These are phyloP conservation scores for Russula olivacea DNA, from an alignment of 768 basidiomycete species.

Conservation along the genomic window DNA sequence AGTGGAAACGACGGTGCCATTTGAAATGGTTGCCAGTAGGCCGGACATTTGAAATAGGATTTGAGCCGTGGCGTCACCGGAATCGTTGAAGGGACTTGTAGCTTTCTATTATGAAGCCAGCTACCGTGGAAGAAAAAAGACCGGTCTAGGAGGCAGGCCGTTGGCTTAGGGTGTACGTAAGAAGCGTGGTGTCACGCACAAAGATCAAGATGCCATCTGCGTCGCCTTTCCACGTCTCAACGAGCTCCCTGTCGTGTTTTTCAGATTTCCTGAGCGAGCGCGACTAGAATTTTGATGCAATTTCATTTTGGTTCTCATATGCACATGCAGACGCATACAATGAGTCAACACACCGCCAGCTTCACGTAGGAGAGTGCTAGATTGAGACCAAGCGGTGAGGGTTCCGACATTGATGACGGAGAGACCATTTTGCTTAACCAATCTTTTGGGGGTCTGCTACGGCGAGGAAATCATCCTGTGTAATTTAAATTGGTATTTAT, in stretches of 20 bases:
- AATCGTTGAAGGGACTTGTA: constrained; percentile 7
- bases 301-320: background rate
- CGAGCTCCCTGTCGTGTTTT: constrained; percentile 1
- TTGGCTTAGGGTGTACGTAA: background rate
- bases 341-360: background rate
- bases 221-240: constrained; percentile 1
- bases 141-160: background rate
- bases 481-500: too few species aligned
- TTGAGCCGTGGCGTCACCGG: background rate
- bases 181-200: background rate
- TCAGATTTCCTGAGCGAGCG: background rate
- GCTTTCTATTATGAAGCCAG: constrained; percentile 10
- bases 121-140: constrained; percentile 7
- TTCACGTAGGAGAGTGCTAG: background rate
- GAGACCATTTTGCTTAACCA: too few species aligned
- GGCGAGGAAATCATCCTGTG: too few species aligned
- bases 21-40: background rate
- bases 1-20: background rate
- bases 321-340: background rate
- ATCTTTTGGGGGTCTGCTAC: too few species aligned
- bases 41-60: constrained; percentile 2
- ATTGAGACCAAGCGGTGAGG: background rate
- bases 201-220: constrained; percentile 11
- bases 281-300: background rate
- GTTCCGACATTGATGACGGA: background rate